A percentile compares a stretch with the other conserved stretches of the same genome.
These are phyloP conservation scores for Penicillium canescens DNA, from an alignment of 495 filamentous ascomycete genomes.

Conservation along the genomic window DNA sequence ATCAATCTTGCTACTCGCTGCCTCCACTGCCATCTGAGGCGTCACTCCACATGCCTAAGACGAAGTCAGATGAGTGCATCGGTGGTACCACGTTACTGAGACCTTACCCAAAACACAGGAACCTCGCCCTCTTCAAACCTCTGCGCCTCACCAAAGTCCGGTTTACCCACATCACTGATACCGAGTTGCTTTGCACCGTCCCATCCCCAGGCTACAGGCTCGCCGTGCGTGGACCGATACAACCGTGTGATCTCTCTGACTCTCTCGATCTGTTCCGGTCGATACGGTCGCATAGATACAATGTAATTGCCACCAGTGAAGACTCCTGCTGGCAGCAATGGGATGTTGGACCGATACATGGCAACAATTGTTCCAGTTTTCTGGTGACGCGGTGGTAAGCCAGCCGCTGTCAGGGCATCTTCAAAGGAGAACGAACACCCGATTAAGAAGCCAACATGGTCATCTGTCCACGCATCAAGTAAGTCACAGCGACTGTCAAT, in stretches of 20 bases:
- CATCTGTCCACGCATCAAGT: slow-evolving; percentile 43
- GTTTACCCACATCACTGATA: slow-evolving; percentile 42
- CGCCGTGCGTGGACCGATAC: slow-evolving; percentile 53
- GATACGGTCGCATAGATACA: slow-evolving; percentile 58
- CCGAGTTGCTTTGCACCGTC: slow-evolving; percentile 46
- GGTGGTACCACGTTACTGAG: neutral
- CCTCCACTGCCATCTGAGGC: slow-evolving; percentile 56
- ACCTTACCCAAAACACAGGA: slow-evolving; percentile 53
- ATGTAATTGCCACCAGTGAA: slow-evolving; percentile 49
- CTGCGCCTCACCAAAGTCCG: slow-evolving; percentile 47
- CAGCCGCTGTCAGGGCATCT: slow-evolving; percentile 42
- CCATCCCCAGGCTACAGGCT: slow-evolving; percentile 62
- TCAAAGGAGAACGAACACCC: slow-evolving; percentile 61
- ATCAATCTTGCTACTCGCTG: slow-evolving; percentile 38
- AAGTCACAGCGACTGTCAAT: slow-evolving; percentile 33
- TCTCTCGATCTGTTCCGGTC: slow-evolving; percentile 37
- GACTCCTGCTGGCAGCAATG: slow-evolving; percentile 50
- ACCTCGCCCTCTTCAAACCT: slow-evolving; percentile 40
- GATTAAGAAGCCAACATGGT: slow-evolving; percentile 58
- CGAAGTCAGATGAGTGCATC: neutral
- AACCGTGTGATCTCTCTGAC: slow-evolving; percentile 49
- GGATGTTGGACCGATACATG: slow-evolving; percentile 55
- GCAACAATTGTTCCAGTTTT: slow-evolving; percentile 38
- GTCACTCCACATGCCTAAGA: slow-evolving; percentile 56
- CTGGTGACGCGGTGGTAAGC: slow-evolving; percentile 46